Conservation (phyloP, 192 early-diverging fungal genomes). For the Jimgerdemannia lactiflua region DNA sequence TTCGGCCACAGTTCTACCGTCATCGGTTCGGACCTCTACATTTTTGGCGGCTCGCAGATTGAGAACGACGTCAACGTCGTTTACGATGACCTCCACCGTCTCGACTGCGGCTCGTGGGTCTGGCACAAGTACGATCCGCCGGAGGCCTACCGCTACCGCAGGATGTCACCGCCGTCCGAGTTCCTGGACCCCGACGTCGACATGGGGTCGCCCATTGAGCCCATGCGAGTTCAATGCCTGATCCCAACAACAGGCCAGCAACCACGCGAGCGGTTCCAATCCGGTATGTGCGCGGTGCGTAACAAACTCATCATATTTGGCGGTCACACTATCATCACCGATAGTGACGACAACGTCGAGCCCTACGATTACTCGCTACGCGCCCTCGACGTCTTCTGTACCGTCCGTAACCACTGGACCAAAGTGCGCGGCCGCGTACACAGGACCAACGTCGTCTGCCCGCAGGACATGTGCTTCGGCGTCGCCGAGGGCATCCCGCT, state of each 20-base stretch:
- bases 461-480: conserved; percentile 16
- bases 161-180: not conserved
- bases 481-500: not conserved
- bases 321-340: conserved; percentile 21
- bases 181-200: not conserved
- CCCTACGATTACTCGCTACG: conserved; percentile 21
- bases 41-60: conserved; percentile 27
- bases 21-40: conserved; percentile 16
- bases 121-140: conserved; percentile 35
- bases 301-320: conserved; percentile 33
- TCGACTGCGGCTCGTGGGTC: conserved; percentile 22
- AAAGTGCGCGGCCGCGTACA: not conserved
- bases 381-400: conserved; percentile 16
- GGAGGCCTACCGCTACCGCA: conserved; percentile 18
- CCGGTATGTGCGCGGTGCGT: conserved; percentile 12
- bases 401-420: conserved; percentile 14
- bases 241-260: conserved; percentile 19
- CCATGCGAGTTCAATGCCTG: not conserved
- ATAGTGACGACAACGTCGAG: conserved; percentile 20
- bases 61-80: conserved; percentile 26
- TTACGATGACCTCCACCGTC: conserved; percentile 27
- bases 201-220: not conserved
- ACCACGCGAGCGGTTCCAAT: conserved; percentile 23
- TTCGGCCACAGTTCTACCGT: conserved; percentile 26
- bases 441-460: conserved; percentile 9